phyloP scores from a whole-genome alignment of 1,284 basidiomycete genomes.

The Nidula niveotomentosa region DNA sequence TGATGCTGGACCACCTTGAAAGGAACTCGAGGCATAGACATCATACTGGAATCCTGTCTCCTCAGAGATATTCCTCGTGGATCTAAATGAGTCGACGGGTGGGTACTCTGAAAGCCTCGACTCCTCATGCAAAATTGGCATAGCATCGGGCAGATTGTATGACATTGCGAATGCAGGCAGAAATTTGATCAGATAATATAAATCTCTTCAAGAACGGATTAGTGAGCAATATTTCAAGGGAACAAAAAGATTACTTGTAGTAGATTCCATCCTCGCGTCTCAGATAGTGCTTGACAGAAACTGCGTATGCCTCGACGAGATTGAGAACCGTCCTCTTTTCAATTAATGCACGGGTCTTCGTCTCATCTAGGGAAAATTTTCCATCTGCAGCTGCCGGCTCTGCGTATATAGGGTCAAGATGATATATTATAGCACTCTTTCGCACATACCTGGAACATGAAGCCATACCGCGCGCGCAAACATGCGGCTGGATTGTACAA shows the following conservation, averaged over 20 bases:
- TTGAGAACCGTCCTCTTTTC: neutral
- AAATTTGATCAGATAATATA: neutral
- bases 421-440: neutral
- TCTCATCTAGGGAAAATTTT: neutral
- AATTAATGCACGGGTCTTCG: neutral
- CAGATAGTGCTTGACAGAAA: neutral
- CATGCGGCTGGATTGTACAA: neutral
- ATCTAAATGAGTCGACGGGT: neutral
- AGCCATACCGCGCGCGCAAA: neutral
- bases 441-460: neutral
- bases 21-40: neutral
- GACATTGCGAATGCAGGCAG: neutral
- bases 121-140: neutral
- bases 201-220: neutral
- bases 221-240: neutral
- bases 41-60: neutral
- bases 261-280: neutral
- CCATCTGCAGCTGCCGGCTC: neutral
- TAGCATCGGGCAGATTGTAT: neutral
- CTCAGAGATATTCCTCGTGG: neutral
- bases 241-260: neutral
- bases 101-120: neutral
- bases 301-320: neutral
- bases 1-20: neutral
- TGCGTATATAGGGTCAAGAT: neutral